phyloP scores from a whole-genome alignment of 768 basidiomycete genomes.

The Russula vinacea region DNA sequence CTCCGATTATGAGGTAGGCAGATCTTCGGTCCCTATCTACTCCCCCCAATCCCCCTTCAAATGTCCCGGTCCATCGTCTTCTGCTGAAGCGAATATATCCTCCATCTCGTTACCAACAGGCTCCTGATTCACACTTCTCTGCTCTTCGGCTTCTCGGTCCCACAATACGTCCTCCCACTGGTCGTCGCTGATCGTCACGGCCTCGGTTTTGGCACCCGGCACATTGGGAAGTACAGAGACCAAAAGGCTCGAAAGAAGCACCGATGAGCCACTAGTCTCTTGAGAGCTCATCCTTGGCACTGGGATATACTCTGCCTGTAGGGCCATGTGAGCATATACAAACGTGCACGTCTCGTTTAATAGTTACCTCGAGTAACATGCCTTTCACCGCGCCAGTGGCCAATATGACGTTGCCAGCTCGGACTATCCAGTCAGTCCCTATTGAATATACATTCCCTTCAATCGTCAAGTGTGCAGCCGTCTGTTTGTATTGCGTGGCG shows the following conservation, averaged over 20 bases:
- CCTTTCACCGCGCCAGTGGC: constrained; percentile 74
- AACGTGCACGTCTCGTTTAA: constrained; percentile 22
- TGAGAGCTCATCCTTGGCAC: constrained; percentile 65
- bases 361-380: constrained; percentile 79
- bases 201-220: constrained; percentile 68
- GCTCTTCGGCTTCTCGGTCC: constrained; percentile 64
- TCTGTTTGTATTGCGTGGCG: constrained; percentile 48
- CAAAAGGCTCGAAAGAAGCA: constrained; percentile 70
- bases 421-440: constrained; percentile 78
- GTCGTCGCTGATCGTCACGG: constrained; percentile 71
- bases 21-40: constrained; percentile 76
- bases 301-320: constrained; percentile 78
- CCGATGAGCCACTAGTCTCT: constrained; percentile 63
- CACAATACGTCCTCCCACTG: constrained; percentile 82
- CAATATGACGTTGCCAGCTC: constrained; percentile 73
- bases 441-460: constrained; percentile 75
- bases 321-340: neutral
- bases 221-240: constrained; percentile 72
- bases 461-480: constrained; percentile 62
- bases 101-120: constrained; percentile 39
- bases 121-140: constrained; percentile 26
- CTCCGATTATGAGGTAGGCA: constrained; percentile 76
- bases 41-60: constrained; percentile 69
- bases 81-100: constrained; percentile 61
- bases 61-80: constrained; percentile 49